Evolutionary conservation across 1,284 basidiomycete species (phyloP).

Genomic region (Moesziomyces sp.): DNA sequence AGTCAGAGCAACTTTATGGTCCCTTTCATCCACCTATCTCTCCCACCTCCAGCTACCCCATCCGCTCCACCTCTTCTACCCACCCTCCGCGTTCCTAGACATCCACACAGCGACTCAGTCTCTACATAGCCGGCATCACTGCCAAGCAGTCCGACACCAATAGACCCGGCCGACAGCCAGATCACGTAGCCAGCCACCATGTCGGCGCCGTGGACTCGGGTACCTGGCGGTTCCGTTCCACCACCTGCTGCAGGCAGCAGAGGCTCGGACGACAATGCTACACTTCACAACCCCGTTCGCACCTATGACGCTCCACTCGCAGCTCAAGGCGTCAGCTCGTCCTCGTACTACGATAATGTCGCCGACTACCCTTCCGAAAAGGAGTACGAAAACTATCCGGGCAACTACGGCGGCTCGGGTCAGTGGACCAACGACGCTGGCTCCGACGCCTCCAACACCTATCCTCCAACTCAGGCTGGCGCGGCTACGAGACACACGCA

Average conservation of each 20-base stretch:
- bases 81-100: background rate
- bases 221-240: slow-evolving; percentile 24
- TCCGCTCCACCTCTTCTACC: background rate
- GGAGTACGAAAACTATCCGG: slow-evolving; percentile 27
- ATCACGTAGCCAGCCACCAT: slow-evolving; percentile 15
- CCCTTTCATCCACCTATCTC: background rate
- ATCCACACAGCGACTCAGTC: background rate
- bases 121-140: background rate
- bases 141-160: no score
- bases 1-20: background rate
- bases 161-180: no score
- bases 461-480: slow-evolving; percentile 14
- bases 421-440: slow-evolving; percentile 33
- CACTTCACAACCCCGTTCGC: slow-evolving; percentile 16
- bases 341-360: slow-evolving; percentile 31
- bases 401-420: slow-evolving; percentile 31
- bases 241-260: background rate
- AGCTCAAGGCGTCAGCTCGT: slow-evolving; percentile 21
- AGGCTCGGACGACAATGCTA: slow-evolving; percentile 28
- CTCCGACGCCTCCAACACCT: slow-evolving; percentile 26
- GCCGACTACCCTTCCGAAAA: slow-evolving; percentile 39
- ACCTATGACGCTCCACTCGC: slow-evolving; percentile 40
- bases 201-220: slow-evolving; percentile 44
- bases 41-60: background rate
- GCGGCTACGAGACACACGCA: slow-evolving; percentile 8